Percentiles rank a stretch among this genome's conserved stretches.
phyloP scores from a whole-genome alignment of 2,329 filamentous ascomycete species.

The Leptodontidium sp. region DNA sequence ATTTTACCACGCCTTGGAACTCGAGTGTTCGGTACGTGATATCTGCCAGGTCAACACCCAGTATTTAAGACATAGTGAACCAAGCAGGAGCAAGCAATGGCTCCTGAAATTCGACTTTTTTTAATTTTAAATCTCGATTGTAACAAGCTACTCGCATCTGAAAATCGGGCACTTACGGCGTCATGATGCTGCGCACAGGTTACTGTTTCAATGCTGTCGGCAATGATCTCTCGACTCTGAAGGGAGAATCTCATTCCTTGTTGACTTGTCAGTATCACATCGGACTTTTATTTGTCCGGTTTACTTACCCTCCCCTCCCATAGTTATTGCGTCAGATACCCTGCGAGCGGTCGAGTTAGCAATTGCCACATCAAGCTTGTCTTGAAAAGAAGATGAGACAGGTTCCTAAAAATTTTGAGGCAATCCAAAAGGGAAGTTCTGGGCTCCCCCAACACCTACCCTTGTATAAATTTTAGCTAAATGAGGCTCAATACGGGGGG shows the following conservation, averaged over 20 bases:
- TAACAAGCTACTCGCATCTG: not conserved
- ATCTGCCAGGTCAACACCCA: no score
- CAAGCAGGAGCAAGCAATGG: no score
- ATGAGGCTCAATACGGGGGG: constrained; percentile 12
- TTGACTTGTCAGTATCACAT: not conserved
- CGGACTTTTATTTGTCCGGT: not conserved
- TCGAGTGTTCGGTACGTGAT: not conserved
- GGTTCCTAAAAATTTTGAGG: no score
- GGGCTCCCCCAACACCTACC: no score
- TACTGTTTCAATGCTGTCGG: constrained; percentile 92
- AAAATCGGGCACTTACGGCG: not conserved
- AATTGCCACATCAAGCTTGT: no score
- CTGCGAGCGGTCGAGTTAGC: not conserved
- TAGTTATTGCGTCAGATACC: constrained; percentile 83
- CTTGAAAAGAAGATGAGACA: no score
- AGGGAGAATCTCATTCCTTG: constrained; percentile 92
- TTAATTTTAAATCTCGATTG: not conserved
- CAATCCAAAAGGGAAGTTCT: no score
- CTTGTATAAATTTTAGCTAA: not conserved
- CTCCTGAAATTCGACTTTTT: not conserved
- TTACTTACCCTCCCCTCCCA: constrained; percentile 83
- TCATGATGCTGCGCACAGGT: constrained; percentile 75
- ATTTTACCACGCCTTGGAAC: not conserved
- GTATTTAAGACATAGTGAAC: no score
- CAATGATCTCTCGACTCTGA: constrained; percentile 90